phyloP scores from a whole-genome alignment of 345 rosid genomes.

The Citrus trifoliata region DNA sequence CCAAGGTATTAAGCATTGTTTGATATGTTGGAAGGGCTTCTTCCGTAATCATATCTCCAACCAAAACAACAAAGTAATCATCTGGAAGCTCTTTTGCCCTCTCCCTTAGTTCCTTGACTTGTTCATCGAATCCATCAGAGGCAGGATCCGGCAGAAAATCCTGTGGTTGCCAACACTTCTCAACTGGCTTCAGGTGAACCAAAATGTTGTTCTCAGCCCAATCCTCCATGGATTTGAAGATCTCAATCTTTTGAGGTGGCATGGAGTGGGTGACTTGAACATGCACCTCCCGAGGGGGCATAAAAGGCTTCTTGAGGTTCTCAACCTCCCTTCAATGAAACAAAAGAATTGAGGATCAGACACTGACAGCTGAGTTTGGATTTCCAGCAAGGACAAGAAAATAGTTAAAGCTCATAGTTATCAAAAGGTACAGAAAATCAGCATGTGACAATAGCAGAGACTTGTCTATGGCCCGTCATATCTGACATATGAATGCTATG shows the following conservation, averaged over 20 bases:
- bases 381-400: not conserved
- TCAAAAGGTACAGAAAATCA: not conserved
- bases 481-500: not conserved
- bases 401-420: not conserved
- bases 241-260: conserved; percentile 90
- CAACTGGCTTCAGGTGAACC: conserved; percentile 74
- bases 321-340: conserved; percentile 63
- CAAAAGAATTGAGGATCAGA: conserved; percentile 1
- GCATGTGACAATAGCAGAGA: not conserved
- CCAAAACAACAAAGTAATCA: conserved; percentile 66
- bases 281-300: conserved; percentile 76
- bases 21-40: conserved; percentile 64
- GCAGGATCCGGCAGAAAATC: conserved; percentile 88
- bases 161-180: conserved; percentile 93
- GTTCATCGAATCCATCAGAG: conserved; percentile 77
- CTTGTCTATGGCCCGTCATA: not conserved
- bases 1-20: conserved; percentile 47
- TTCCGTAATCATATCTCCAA: conserved; percentile 61
- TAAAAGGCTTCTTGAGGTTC: conserved; percentile 66
- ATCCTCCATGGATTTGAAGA: conserved; percentile 74
- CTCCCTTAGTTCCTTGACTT: conserved; percentile 74
- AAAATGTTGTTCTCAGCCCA: conserved; percentile 85
- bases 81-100: conserved; percentile 84
- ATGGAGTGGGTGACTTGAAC: conserved; percentile 87
- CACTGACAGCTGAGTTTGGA: not conserved